These are phyloP conservation scores for Alternaria triticimaculans DNA, from an alignment of 2,329 filamentous ascomycete species.

Conservation along the genomic window DNA sequence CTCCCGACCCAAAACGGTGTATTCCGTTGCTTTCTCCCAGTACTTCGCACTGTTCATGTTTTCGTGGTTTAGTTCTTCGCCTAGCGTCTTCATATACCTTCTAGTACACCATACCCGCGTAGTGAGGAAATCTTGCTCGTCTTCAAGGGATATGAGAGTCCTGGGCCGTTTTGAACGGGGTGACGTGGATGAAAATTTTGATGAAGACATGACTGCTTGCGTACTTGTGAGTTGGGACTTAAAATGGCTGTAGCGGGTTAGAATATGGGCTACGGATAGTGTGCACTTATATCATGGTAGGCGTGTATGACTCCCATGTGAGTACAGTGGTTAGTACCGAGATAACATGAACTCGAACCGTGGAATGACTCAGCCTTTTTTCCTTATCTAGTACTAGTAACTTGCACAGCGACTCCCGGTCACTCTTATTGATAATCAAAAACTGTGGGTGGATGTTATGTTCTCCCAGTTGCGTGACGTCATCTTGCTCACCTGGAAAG, in stretches of 20 bases:
- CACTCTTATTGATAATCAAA: background rate
- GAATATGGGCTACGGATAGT: background rate
- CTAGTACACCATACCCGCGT: too few species aligned
- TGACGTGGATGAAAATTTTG: too few species aligned
- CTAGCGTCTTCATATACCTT: too few species aligned
- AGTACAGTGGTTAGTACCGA: background rate
- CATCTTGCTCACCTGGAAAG: background rate
- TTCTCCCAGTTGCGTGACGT: background rate
- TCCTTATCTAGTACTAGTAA: fast-evolving
- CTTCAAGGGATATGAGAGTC: too few species aligned
- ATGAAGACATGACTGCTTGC: too few species aligned
- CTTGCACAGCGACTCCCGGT: fast-evolving
- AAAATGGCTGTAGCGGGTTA: too few species aligned
- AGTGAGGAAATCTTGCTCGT: too few species aligned
- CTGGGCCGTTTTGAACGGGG: too few species aligned
- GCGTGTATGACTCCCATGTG: background rate
- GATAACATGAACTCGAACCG: background rate
- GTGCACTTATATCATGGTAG: background rate
- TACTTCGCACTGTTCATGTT: background rate
- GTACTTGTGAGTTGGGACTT: too few species aligned
- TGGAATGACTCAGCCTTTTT: background rate
- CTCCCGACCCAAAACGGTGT: background rate
- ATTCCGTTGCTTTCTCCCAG: background rate
- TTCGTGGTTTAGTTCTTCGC: background rate
- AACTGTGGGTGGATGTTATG: background rate